phyloP scores from a whole-genome alignment of 2,329 filamentous ascomycete genomes.

The Ceratocystis destructans region DNA sequence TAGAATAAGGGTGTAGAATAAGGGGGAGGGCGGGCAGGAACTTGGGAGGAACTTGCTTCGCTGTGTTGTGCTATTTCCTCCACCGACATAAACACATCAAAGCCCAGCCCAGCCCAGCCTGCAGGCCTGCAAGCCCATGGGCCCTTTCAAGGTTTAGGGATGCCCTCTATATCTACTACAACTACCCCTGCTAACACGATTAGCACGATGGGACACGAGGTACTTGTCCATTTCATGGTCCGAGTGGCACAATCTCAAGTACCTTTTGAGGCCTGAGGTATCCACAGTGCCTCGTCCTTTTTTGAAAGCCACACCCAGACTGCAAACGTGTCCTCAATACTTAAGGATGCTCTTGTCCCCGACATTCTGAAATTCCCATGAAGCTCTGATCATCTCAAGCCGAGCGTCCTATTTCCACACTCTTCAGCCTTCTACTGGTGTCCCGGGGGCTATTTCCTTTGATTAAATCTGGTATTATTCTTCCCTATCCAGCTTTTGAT shows the following conservation, averaged over 20 bases:
- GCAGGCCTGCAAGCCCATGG: neutral
- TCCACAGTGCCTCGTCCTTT: neutral
- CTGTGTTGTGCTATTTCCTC: neutral
- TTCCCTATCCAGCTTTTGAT: neutral
- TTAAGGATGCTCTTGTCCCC: constrained; percentile 18
- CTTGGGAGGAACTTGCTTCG: neutral
- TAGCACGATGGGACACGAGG: neutral
- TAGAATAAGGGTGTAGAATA: constrained; percentile 14
- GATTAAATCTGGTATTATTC: neutral
- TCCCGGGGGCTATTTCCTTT: neutral
- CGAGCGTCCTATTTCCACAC: constrained; percentile 16
- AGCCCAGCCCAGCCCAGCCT: neutral
- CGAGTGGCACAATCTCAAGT: constrained; percentile 1
- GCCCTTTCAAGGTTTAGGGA: constrained; percentile 14
- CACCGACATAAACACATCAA: neutral
- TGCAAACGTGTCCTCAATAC: constrained; percentile 20
- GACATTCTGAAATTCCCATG: neutral
- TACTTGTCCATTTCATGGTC: constrained; percentile 12
- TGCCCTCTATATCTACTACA: neutral
- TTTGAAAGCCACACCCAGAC: constrained; percentile 8
- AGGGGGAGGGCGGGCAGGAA: constrained; percentile 4
- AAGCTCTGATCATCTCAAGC: constrained; percentile 14
- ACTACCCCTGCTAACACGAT: constrained; percentile 8
- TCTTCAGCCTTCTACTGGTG: neutral
- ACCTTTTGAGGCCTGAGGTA: constrained; percentile 17